Evolutionary conservation across 768 basidiomycete species (phyloP).

Genomic region (Auricularia sp.): DNA sequence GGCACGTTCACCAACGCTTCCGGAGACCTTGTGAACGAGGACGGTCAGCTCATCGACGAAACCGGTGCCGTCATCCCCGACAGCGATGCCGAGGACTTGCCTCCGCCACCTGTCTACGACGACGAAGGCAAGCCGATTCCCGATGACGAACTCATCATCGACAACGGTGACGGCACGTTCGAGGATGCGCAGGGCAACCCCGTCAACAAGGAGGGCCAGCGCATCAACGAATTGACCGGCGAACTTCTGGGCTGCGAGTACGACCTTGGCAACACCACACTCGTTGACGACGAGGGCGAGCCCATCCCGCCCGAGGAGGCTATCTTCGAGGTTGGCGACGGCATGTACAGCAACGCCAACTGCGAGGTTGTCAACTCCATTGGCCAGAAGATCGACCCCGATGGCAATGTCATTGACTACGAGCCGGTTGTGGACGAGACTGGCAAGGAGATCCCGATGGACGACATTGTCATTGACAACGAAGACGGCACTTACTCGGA

Average conservation of each 20-base stretch:
- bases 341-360: not conserved
- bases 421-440: not conserved
- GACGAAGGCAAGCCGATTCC: not conserved
- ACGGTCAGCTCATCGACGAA: constrained; percentile 1
- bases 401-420: constrained; percentile 1
- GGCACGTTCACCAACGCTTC: not conserved
- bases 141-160: not conserved
- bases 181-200: not conserved
- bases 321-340: not conserved
- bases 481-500: not conserved
- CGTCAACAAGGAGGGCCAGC: not conserved
- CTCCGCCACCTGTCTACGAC: not conserved
- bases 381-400: not conserved
- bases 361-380: not conserved
- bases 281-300: not conserved
- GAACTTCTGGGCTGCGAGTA: not conserved
- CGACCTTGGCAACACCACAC: not conserved
- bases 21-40: not conserved
- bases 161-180: not conserved
- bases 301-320: not conserved
- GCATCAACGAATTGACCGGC: not conserved
- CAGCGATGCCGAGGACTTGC: not conserved
- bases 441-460: not conserved
- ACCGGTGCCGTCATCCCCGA: not conserved
- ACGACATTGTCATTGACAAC: not conserved